phyloP scores from a whole-genome alignment of 2,329 filamentous ascomycete genomes.

The Ascochyta fabae region DNA sequence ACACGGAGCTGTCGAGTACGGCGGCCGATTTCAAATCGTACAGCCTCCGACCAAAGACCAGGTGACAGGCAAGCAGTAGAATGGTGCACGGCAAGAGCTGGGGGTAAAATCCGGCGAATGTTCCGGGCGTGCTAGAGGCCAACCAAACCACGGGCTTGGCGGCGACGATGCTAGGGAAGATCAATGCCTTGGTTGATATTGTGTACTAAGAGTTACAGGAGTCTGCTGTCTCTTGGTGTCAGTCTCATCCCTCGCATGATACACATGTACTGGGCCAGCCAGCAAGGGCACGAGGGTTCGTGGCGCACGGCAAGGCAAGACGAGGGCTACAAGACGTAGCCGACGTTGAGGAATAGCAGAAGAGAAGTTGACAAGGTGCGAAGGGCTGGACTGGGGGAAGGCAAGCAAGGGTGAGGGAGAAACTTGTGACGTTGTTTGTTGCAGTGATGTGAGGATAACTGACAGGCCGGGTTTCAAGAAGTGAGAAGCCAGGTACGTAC shows the following conservation, averaged over 20 bases:
- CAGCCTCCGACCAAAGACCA: neutral
- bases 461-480: slow-evolving; percentile 45
- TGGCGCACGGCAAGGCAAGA: slow-evolving; percentile 29
- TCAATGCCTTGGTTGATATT: slow-evolving; percentile 9
- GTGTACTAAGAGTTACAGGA: slow-evolving; percentile 34
- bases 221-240: slow-evolving; percentile 33
- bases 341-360: slow-evolving; percentile 6
- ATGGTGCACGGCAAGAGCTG: slow-evolving; percentile 10
- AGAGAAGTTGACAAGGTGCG: slow-evolving; percentile 7
- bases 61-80: neutral
- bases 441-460: slow-evolving; percentile 34
- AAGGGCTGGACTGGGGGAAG: slow-evolving; percentile 17
- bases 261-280: slow-evolving; percentile 27
- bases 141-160: slow-evolving; percentile 25
- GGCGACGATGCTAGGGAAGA: slow-evolving; percentile 22
- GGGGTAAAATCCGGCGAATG: slow-evolving; percentile 23
- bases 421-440: slow-evolving; percentile 43
- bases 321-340: slow-evolving; percentile 19
- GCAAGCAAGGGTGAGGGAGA: slow-evolving; percentile 24
- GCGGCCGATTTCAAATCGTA: neutral
- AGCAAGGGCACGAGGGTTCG: slow-evolving; percentile 24
- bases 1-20: slow-evolving; percentile 13
- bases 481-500: slow-evolving; percentile 40
- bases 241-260: slow-evolving; percentile 40
- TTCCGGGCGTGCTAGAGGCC: slow-evolving; percentile 25